Base-by-base conservation (phyloP, 768 basidiomycete species). In the Suillus americanus region DNA sequence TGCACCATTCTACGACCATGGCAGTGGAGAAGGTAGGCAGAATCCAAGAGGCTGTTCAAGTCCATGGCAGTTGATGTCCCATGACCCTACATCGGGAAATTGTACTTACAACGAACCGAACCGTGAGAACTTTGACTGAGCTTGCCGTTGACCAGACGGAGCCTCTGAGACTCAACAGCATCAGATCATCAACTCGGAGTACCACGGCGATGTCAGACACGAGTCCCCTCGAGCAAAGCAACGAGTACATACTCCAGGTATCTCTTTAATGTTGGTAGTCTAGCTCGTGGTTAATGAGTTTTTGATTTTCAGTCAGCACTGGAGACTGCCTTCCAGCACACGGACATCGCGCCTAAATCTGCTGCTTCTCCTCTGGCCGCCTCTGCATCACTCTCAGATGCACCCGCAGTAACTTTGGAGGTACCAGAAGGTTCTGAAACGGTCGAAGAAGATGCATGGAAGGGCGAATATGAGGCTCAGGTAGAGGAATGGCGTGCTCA, bases 401-500 rank as follows among this genome's bases (percentile, higher is more conserved):
- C 65, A 5, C 56, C 62, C 10, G 18, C 60, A 46, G 23, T 55
- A 7, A 46, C 65, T 9, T 23, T 28, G 3, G 60, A 67, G 20
- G 25, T 59, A 2, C 7, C 43, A 0, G 38, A 67, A 56, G 2
- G 10, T 9, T 6, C 51, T 46, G 57, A 20, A 23, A 12, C 20
- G 3, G 18, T 53, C 2, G 71, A 69, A 23, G 78, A 84, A 41
- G 86, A 86, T 28, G 66, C 78, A 9, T 91, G 89, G 89, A 88
- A 89, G 70, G 76, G 77, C 18, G 83, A 87, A 70, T 91, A 93
- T 72, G 88, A 93, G 60, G 77, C 84, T 1, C 88, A 91, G 50
- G 79, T 91, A 13, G 80, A 82, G 60, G 77, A 81, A 62, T 95
- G 92, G 93, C 88, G 88, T 46, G 84, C 84, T 28, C 85, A 87